Base-by-base conservation (phyloP, 2,329 filamentous ascomycete genomes). In the Ophiosphaerella herpotricha region DNA sequence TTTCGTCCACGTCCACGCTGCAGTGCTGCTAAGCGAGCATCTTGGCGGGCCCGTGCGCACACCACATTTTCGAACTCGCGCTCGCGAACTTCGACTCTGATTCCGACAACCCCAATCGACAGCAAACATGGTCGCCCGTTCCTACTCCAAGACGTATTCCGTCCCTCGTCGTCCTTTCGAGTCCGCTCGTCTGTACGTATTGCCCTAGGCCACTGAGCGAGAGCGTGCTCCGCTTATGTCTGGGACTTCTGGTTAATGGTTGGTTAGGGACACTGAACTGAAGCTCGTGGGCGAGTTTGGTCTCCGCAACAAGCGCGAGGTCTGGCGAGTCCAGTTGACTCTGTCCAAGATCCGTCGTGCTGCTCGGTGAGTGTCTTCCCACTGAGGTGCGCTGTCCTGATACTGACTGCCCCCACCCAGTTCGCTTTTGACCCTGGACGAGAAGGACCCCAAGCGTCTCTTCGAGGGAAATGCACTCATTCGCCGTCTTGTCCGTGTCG, bases 331-430 rank as follows among this genome's bases (percentile, higher is more conserved):
- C 82, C 88, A 91, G 86, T 89, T 99, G 81, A 97, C 93, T 76
- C 89, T 99, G 77, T 97, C 94, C 84, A 97, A 97, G 89, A 99
- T 99, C 76, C 94, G 94, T 92, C 94, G 94, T 96, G 94, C 94
- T 88, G 94, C 94, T 79, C 94, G 94, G 93, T 97, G 90, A 74
- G 86, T 71, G 12, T 36, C 32, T 31, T 12, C 43, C 46, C 4
- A 3, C 18, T 21, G 18, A 23, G 52, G 44, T 44, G 52, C 49
- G 55, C 60, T 49, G 46, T 35, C 46, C 52, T 50, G 48, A 52
- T 47, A 43, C 32, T 43, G 53, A 51, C 46, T 40, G 33, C 36
- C 26, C 56, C 45, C 43, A 36, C 43, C 50, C 75, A 97, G 93
- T 96, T 89, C 97, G 85, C 91, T 99, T 77, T 89, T 99, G 78